These are phyloP conservation scores for Phytopythium litorale DNA, from an alignment of 352 stramenopile species.

Conservation along the genomic window DNA sequence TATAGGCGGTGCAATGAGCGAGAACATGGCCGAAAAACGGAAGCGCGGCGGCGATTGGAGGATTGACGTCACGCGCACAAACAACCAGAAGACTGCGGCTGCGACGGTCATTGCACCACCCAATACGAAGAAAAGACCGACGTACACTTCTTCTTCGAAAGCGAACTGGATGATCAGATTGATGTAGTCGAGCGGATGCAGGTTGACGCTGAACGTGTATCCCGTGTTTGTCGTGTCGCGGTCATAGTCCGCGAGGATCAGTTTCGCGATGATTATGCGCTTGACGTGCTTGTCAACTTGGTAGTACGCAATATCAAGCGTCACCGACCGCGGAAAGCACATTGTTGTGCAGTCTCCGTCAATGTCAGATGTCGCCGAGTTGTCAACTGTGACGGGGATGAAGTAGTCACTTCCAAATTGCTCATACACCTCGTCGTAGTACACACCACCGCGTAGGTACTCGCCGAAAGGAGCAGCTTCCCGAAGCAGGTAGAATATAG, in stretches of 20 bases:
- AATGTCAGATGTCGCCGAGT: conserved; percentile 62
- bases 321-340: conserved; percentile 93
- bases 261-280: conserved; percentile 87
- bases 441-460: conserved; percentile 73
- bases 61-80: conserved; percentile 89
- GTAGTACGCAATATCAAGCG: conserved; percentile 94
- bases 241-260: conserved; percentile 94
- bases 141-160: conserved; percentile 92
- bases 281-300: conserved; percentile 90
- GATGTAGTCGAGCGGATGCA: conserved; percentile 94
- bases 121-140: conserved; percentile 92
- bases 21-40: conserved; percentile 91
- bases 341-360: conserved; percentile 85
- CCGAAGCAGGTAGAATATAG: conserved; percentile 91
- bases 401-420: conserved; percentile 88
- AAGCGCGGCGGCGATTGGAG: conserved; percentile 90
- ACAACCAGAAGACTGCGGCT: conserved; percentile 86
- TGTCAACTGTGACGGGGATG: conserved; percentile 92
- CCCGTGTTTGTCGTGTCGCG: conserved; percentile 74
- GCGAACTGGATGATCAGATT: conserved; percentile 96
- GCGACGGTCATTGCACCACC: conserved; percentile 81
- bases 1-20: conserved; percentile 87
- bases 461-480: conserved; percentile 89
- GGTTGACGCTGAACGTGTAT: conserved; percentile 92
- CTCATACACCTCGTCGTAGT: conserved; percentile 62